phyloP scores from a whole-genome alignment of 75 land plant genomes.

The Cunninghamia lanceolata region DNA sequence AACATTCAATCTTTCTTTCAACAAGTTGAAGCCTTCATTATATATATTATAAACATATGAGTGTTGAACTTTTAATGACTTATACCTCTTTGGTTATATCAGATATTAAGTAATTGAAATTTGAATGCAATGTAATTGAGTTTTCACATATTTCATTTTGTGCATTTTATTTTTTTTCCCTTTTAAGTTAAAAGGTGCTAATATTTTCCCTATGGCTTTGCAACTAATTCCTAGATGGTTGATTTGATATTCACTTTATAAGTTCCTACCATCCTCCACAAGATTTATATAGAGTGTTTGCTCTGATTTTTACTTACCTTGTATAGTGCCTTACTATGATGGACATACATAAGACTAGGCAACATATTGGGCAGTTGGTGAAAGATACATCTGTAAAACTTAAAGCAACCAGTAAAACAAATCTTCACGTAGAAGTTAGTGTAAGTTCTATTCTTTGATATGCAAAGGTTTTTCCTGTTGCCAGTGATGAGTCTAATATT shows the following conservation, averaged over 20 bases:
- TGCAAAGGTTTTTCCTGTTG: neutral
- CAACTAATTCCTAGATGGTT: neutral
- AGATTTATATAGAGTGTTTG: neutral
- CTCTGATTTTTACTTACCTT: neutral
- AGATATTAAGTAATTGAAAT: neutral
- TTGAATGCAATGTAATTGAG: neutral
- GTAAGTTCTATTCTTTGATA: conserved; percentile 29
- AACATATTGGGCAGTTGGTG: conserved; percentile 72
- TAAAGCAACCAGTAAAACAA: conserved; percentile 68
- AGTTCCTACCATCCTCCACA: neutral
- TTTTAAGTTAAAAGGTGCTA: neutral
- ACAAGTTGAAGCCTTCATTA: neutral
- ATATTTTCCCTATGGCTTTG: neutral
- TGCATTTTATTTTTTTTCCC: neutral
- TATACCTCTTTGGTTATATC: neutral
- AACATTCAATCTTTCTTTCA: neutral
- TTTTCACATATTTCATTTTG: neutral
- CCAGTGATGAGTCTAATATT: neutral
- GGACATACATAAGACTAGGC: conserved; percentile 73
- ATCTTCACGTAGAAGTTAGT: conserved; percentile 51
- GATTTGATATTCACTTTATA: neutral
- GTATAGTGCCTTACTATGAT: neutral
- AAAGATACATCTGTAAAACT: conserved; percentile 80
- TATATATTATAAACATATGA: too few relatives aligned
- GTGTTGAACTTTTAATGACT: neutral